Evolutionary conservation across 1,139 yeast species (phyloP).

Genomic region (Kodamaea plutei): DNA sequence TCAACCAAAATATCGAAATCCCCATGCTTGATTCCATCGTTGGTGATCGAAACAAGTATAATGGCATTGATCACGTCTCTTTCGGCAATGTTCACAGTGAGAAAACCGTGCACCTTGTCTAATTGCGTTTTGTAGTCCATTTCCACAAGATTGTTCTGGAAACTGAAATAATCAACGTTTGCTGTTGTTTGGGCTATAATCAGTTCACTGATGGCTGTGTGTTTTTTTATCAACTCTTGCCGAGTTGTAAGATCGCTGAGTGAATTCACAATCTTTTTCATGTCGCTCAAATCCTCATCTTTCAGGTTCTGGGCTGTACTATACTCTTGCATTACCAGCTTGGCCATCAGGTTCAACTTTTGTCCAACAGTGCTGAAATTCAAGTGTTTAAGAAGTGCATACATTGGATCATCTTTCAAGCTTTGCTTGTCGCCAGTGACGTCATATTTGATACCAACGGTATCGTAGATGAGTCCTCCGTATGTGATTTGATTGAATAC

Average conservation of each 20-base stretch:
- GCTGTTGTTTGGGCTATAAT: constrained; percentile 50
- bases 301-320: constrained; percentile 49
- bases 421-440: constrained; percentile 76
- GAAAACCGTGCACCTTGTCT: constrained; percentile 44
- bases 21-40: constrained; percentile 61
- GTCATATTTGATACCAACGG: constrained; percentile 56
- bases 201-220: constrained; percentile 71
- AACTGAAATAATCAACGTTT: constrained; percentile 55
- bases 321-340: constrained; percentile 63
- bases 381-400: constrained; percentile 50
- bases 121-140: constrained; percentile 53
- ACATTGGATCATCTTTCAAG: constrained; percentile 45
- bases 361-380: constrained; percentile 83
- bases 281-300: constrained; percentile 52
- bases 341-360: constrained; percentile 66
- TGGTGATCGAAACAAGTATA: constrained; percentile 53
- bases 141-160: constrained; percentile 71
- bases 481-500: constrained; percentile 75
- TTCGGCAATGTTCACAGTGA: constrained; percentile 29
- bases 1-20: constrained; percentile 50
- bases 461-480: constrained; percentile 76
- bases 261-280: constrained; percentile 67
- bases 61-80: constrained; percentile 31
- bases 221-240: constrained; percentile 68
- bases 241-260: constrained; percentile 63